Percentiles rank a stretch among this genome's conserved stretches.
phyloP scores from a whole-genome alignment of 768 basidiomycete species.

The Hygrocybe punicea region DNA sequence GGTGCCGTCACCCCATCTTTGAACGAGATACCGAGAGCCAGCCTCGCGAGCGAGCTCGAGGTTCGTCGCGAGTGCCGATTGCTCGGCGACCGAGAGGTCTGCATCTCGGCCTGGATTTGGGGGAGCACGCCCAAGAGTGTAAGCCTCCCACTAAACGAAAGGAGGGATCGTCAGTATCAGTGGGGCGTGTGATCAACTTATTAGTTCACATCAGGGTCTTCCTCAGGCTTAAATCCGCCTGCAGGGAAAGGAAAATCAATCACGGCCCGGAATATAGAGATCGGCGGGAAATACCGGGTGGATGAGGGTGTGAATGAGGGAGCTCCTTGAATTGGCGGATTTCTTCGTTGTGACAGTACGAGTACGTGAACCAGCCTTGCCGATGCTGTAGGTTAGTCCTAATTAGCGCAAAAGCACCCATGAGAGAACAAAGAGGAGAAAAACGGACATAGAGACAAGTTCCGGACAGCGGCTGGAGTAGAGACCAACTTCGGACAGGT shows the following conservation, averaged over 20 bases:
- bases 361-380: conserved; percentile 96
- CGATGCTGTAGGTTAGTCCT: conserved; percentile 54
- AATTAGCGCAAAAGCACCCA: conserved; percentile 26
- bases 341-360: conserved; percentile 91
- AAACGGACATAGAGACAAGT: conserved; percentile 79
- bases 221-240: conserved; percentile 76
- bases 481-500: conserved; percentile 76
- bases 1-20: conserved; percentile 89
- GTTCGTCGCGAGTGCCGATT: conserved; percentile 60
- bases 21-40: conserved; percentile 87
- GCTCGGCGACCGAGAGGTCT: conserved; percentile 64
- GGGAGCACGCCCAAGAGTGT: conserved; percentile 72
- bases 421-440: conserved; percentile 24
- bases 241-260: neutral
- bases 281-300: conserved; percentile 48
- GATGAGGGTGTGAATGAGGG: conserved; percentile 57
- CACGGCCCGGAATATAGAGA: conserved; percentile 13
- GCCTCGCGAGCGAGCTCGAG: conserved; percentile 73
- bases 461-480: conserved; percentile 74
- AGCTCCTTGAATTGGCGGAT: conserved; percentile 95
- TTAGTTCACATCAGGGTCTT: conserved; percentile 73
- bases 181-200: conserved; percentile 4
- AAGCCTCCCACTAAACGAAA: conserved; percentile 63
- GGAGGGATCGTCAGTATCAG: conserved; percentile 19
- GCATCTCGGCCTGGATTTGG: conserved; percentile 54